Conservation (phyloP, 225 moss, liverwort and hornwort genomes). For the Asterella californica region DNA sequence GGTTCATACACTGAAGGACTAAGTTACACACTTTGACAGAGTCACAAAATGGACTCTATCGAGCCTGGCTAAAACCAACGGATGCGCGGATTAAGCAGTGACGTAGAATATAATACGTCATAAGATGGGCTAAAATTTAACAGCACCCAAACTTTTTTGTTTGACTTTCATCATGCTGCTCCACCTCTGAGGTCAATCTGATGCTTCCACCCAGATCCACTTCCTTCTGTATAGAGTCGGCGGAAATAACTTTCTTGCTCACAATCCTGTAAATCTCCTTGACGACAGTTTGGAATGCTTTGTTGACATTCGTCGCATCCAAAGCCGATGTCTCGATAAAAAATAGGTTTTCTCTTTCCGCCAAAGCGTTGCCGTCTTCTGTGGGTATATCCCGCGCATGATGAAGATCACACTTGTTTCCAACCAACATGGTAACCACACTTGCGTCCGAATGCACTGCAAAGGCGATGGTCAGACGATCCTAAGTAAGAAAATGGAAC, state of each 20-base stretch:
- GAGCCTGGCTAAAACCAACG: neutral
- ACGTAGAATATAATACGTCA: neutral
- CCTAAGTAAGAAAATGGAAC: neutral
- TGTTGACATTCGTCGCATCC: conserved; percentile 83
- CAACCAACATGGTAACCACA: conserved; percentile 86
- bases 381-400: conserved; percentile 69
- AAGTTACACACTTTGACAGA: neutral
- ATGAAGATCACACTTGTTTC: conserved; percentile 91
- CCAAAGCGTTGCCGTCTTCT: conserved; percentile 68
- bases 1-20: neutral
- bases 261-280: conserved; percentile 86
- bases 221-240: conserved; percentile 41
- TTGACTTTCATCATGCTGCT: conserved; percentile 19
- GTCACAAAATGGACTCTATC: conserved; percentile 11
- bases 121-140: neutral
- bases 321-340: conserved; percentile 92
- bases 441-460: conserved; percentile 91
- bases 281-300: conserved; percentile 85
- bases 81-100: neutral
- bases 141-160: conserved; percentile 37
- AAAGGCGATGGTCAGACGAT: neutral
- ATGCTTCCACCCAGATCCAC: conserved; percentile 37
- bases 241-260: conserved; percentile 66
- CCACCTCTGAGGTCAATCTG: conserved; percentile 26
- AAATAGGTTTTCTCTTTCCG: conserved; percentile 76